Base-by-base conservation (phyloP, 2,329 filamentous ascomycete genomes). In the Knufia petricola region DNA sequence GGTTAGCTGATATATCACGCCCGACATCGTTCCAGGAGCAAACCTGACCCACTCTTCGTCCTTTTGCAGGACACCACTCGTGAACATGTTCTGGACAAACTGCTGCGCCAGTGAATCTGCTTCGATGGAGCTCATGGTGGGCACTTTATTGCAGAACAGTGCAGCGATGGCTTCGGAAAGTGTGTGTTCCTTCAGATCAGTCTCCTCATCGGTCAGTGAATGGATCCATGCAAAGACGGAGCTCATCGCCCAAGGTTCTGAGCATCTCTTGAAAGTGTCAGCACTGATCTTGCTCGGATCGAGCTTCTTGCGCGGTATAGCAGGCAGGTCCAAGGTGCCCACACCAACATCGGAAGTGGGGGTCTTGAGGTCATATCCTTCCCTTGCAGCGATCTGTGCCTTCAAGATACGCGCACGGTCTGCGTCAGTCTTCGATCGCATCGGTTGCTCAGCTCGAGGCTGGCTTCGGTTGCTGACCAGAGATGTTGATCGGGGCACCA, bases 11-110 rank as follows among this genome's bases (percentile, higher is more conserved):
- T 85, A 95, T 38, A 98, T 71, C 3, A 98, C 89, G 49, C 92
- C 94, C 19, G 85, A 89, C 60, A 96, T 80, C 20, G 77, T 78
- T 4, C 84, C 87, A 1, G 77, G 73, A 4, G 87, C 85, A 62
- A 96, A 89, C 62, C 94, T 95, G 56, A 98, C 84, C 92, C 94
- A 98, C 69, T 98, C 94, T 65, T 98, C 92, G 28, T 95, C 90
- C 12, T 83, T 82, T 3, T 94, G 72, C 26, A 98, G 70, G 9
- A 87, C 86, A 32, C 82, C 83, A 7, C 83, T 80, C 20, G 78
- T 75, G 55, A 90, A 78, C 86, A 98, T 92, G 40, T 82, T 78
- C 48, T 80, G 73, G 1, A 94, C 81, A 0, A 95, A 85, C 34
- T 79, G 80, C 50, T 79, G 77, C 53, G 86, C 87, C 45, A 98